These are phyloP conservation scores for Viola odorata DNA, from an alignment of 345 rosid species.

Conservation along the genomic window DNA sequence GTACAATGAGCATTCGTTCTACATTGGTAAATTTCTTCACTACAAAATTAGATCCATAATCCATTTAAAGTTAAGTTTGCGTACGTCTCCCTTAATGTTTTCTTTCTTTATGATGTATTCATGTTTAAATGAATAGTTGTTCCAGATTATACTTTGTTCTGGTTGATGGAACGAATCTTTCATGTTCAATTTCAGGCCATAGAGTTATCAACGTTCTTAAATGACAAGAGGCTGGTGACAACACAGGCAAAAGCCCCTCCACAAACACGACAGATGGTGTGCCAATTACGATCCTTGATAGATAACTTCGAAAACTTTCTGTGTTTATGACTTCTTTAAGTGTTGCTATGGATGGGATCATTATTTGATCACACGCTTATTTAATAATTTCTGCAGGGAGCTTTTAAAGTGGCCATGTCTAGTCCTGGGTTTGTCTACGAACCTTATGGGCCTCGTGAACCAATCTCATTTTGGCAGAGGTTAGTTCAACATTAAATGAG, in stretches of 20 bases:
- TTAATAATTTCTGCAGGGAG: constrained; percentile 46
- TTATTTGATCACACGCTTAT: constrained; percentile 13
- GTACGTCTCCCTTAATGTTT: background rate
- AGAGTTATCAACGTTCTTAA: constrained; percentile 31
- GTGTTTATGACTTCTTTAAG: background rate
- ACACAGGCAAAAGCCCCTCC: constrained; percentile 60
- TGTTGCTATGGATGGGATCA: background rate
- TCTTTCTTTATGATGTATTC: background rate
- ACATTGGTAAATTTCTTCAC: constrained; percentile 44
- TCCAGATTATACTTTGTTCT: background rate
- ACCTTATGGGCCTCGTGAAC: constrained; percentile 63
- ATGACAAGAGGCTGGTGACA: constrained; percentile 41
- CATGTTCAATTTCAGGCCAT: constrained; percentile 35
- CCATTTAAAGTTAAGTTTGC: background rate
- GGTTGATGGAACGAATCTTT: background rate
- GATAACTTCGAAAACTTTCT: background rate
- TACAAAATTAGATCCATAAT: constrained; percentile 3
- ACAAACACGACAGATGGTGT: constrained; percentile 64
- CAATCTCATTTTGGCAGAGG: constrained; percentile 79
- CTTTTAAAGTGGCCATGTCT: constrained; percentile 53
- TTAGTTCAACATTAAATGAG: constrained; percentile 21
- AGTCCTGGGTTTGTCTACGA: constrained; percentile 94
- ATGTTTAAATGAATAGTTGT: background rate
- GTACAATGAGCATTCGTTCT: constrained; percentile 39
- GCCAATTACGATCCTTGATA: constrained; percentile 17